These are phyloP conservation scores for Prototheca cutis DNA, from an alignment of 163 green algal species.

Conservation along the genomic window DNA sequence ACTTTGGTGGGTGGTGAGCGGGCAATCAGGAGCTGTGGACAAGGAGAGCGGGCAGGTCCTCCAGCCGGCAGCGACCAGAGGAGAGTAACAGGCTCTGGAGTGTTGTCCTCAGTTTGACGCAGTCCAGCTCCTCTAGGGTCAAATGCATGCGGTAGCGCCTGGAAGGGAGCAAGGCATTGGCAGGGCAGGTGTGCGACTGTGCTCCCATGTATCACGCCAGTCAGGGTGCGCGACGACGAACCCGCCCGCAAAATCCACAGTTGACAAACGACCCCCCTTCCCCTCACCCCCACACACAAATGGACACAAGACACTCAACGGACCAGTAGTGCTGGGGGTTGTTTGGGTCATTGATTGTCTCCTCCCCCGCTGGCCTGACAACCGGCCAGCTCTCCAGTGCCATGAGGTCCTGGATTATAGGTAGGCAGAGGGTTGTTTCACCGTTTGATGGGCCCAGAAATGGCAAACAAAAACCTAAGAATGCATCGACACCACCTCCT, in stretches of 20 bases:
- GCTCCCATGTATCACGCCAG: not conserved
- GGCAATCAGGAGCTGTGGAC: too few relatives aligned
- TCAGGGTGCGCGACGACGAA: too few relatives aligned
- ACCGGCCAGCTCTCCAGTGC: conserved; percentile 41
- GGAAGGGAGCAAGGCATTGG: not conserved
- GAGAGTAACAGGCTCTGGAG: not conserved
- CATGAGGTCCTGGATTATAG: conserved; percentile 76
- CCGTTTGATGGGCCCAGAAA: too few relatives aligned
- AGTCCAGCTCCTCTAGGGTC: conserved; percentile 4
- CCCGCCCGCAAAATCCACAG: too few relatives aligned
- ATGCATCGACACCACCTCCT: too few relatives aligned
- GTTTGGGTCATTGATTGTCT: conserved; percentile 96
- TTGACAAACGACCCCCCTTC: too few relatives aligned
- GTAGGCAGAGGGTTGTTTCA: too few relatives aligned
- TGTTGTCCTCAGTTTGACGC: not conserved
- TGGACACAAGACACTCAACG: too few relatives aligned
- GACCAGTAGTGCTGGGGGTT: conserved; percentile 86
- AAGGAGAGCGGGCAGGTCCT: not conserved
- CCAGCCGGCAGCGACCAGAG: not conserved
- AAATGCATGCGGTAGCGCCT: conserved; percentile 24
- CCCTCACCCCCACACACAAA: too few relatives aligned
- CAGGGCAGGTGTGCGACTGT: not conserved
- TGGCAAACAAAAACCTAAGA: too few relatives aligned
- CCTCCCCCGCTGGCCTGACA: conserved; percentile 50
- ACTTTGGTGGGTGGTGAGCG: too few relatives aligned